Conservation (phyloP, 805 yeast genomes). For the Wickerhamiella azymoides region DNA sequence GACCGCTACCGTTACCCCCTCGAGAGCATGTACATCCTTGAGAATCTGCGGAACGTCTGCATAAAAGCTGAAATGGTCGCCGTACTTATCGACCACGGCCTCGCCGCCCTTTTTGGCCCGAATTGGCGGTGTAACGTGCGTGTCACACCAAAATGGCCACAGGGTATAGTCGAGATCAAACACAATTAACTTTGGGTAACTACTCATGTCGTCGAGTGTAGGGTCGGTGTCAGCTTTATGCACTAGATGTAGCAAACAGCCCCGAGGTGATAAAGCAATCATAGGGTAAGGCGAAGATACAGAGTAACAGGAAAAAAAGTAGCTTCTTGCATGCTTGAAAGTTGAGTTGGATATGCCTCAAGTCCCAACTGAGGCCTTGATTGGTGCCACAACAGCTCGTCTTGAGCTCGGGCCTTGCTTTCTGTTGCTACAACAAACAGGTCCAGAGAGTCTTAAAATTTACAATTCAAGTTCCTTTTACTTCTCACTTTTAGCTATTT, state of each 20-base stretch:
- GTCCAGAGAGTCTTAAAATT: too few relatives aligned
- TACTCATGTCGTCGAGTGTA: background rate
- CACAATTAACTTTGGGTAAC: constrained; percentile 41
- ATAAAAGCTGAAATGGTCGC: constrained; percentile 44
- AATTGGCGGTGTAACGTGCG: constrained; percentile 49
- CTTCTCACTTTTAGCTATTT: too few relatives aligned
- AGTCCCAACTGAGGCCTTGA: too few relatives aligned
- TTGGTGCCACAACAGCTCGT: too few relatives aligned
- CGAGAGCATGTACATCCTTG: constrained; percentile 33
- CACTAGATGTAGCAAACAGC: background rate
- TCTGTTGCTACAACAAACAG: too few relatives aligned
- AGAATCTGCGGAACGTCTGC: constrained; percentile 56
- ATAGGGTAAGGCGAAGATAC: background rate
- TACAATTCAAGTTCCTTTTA: too few relatives aligned
- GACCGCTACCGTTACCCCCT: constrained; percentile 39
- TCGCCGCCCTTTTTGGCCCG: constrained; percentile 25
- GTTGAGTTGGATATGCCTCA: too few relatives aligned
- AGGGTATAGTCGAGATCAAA: constrained; percentile 65
- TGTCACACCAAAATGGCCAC: constrained; percentile 77
- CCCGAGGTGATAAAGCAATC: background rate
- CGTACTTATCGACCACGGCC: constrained; percentile 38
- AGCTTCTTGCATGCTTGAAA: too few relatives aligned
- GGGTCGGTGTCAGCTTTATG: background rate
- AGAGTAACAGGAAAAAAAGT: too few relatives aligned
- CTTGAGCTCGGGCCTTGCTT: too few relatives aligned